A percentile compares a stretch with the other conserved stretches of the same genome.
phyloP scores from a whole-genome alignment of 345 rosid genomes.

The Euphorbia lathyris region DNA sequence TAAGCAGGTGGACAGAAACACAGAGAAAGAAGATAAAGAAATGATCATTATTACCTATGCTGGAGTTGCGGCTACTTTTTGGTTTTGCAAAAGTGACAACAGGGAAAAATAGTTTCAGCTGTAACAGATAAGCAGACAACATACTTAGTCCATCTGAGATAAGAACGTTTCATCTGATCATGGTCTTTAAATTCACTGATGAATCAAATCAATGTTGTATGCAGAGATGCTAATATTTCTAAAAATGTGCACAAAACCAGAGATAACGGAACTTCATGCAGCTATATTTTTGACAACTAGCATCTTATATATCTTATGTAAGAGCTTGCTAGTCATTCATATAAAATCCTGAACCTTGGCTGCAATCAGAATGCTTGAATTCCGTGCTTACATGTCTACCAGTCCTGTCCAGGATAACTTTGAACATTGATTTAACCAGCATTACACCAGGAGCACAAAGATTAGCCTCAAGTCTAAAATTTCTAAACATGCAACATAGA shows the following conservation, averaged over 20 bases:
- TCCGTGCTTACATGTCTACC: neutral
- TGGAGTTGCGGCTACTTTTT: conserved; percentile 97
- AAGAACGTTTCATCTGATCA: neutral
- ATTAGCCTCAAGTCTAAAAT: neutral
- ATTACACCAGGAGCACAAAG: neutral
- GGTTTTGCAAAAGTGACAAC: conserved; percentile 94
- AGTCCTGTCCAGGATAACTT: neutral
- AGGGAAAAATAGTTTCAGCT: conserved; percentile 91
- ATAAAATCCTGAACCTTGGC: too few species aligned
- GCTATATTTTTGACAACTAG: too few species aligned
- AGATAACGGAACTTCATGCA: too few species aligned
- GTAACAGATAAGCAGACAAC: conserved; percentile 29
- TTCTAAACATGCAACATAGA: neutral
- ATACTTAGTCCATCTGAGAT: neutral
- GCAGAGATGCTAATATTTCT: too few species aligned
- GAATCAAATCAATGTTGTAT: too few species aligned
- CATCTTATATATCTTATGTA: too few species aligned
- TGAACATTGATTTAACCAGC: neutral
- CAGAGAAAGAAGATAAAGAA: neutral
- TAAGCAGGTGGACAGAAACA: neutral
- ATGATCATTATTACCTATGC: conserved; percentile 62
- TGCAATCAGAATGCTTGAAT: too few species aligned
- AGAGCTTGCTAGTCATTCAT: too few species aligned
- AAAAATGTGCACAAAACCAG: too few species aligned
- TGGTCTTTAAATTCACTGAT: too few species aligned